These are phyloP conservation scores for Fraxinus excelsior DNA, from an alignment of 257 asterid species.

Conservation along the genomic window DNA sequence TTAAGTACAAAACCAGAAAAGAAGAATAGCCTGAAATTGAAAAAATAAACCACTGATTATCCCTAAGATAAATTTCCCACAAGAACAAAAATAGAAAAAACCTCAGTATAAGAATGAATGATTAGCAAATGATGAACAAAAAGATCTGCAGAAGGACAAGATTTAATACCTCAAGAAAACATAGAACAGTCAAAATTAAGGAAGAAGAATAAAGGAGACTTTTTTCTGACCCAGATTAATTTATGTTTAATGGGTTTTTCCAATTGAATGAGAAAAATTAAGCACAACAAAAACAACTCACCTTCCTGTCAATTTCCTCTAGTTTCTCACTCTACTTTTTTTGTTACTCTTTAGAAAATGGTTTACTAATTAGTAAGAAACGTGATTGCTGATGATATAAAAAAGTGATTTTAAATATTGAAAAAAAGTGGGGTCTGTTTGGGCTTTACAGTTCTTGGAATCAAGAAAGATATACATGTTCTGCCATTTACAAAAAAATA, in stretches of 20 bases:
- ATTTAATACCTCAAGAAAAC: slow-evolving; percentile 36
- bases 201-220: slow-evolving; percentile 22
- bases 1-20: slow-evolving; percentile 15
- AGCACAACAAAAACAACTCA: slow-evolving; percentile 20
- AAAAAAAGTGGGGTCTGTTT: slow-evolving; percentile 25
- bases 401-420: neutral
- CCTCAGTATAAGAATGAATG: slow-evolving; percentile 27
- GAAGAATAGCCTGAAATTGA: slow-evolving; percentile 22
- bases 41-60: slow-evolving; percentile 30
- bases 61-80: slow-evolving; percentile 26
- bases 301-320: slow-evolving; percentile 31
- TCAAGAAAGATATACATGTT: slow-evolving; percentile 7
- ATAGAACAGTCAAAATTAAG: slow-evolving; percentile 29
- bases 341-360: neutral
- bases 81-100: neutral
- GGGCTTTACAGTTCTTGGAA: slow-evolving; percentile 21
- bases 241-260: slow-evolving; percentile 14
- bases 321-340: slow-evolving; percentile 9
- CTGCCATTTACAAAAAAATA: too few species aligned
- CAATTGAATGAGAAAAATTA: neutral
- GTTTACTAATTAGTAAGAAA: slow-evolving; percentile 24
- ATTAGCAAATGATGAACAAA: slow-evolving; percentile 31
- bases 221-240: slow-evolving; percentile 31
- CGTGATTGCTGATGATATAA: slow-evolving; percentile 28
- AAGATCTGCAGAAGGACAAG: slow-evolving; percentile 9